Evolutionary conservation across 2,329 filamentous ascomycete species (phyloP).

Genomic region (Dactylonectria macrodidyma): DNA sequence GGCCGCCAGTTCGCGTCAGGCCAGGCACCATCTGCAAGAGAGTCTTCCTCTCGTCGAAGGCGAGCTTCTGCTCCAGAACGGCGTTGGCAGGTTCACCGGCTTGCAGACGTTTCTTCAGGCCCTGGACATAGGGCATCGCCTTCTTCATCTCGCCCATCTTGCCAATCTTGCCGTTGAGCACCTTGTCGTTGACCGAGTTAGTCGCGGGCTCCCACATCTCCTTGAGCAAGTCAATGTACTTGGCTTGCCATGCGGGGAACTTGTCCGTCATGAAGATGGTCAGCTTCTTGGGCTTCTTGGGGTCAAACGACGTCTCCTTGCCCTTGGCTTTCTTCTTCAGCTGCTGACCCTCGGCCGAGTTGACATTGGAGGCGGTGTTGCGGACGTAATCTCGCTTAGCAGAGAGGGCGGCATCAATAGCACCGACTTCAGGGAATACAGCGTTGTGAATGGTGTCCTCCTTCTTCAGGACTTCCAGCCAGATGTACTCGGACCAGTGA

Average conservation of each 20-base stretch:
- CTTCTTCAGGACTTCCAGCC: slow-evolving; percentile 90
- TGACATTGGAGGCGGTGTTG: slow-evolving; percentile 81
- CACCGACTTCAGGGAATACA: slow-evolving; percentile 69
- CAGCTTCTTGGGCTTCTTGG: slow-evolving; percentile 91
- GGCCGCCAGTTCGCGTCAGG: slow-evolving; percentile 81
- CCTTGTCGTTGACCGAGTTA: slow-evolving; percentile 83
- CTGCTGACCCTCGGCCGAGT: slow-evolving; percentile 84
- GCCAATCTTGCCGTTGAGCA: slow-evolving; percentile 81
- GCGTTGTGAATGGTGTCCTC: slow-evolving; percentile 83
- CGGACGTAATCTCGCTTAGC: slow-evolving; percentile 89
- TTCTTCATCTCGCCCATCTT: slow-evolving; percentile 96
- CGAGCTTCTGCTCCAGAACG: slow-evolving; percentile 87
- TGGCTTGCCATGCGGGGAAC: slow-evolving; percentile 93
- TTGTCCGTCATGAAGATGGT: slow-evolving; percentile 85
- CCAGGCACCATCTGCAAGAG: slow-evolving; percentile 84
- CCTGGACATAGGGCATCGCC: slow-evolving; percentile 96
- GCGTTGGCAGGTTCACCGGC: slow-evolving; percentile 75
- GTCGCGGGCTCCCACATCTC: slow-evolving; percentile 75
- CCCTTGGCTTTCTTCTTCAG: slow-evolving; percentile 94
- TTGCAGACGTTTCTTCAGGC: slow-evolving; percentile 85
- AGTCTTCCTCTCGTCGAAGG: slow-evolving; percentile 86
- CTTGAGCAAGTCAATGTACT: slow-evolving; percentile 86
- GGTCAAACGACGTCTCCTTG: slow-evolving; percentile 88
- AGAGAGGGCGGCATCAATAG: slow-evolving; percentile 76
- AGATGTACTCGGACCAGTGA: slow-evolving; percentile 96